These are phyloP conservation scores for Yamadazyma scolyti DNA, from an alignment of 805 yeast genomes.

Conservation along the genomic window DNA sequence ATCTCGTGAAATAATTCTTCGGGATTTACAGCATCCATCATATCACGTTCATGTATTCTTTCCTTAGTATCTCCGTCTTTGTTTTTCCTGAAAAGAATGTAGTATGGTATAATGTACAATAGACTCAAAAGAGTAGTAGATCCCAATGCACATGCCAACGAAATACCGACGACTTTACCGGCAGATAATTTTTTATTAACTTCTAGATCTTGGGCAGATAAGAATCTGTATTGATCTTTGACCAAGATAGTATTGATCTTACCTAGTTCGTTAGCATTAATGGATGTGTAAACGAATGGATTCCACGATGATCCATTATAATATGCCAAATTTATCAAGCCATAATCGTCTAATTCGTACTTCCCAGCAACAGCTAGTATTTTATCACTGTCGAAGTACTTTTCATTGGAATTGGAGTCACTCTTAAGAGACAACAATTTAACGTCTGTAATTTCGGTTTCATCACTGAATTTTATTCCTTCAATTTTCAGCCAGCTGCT, in stretches of 20 bases:
- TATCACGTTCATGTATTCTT: conserved; percentile 41
- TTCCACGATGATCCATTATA: conserved; percentile 66
- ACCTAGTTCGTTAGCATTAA: conserved; percentile 20
- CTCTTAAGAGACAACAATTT: conserved; percentile 35
- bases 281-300: conserved; percentile 48
- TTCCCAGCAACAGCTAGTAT: conserved; percentile 58
- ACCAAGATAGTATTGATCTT: conserved; percentile 26
- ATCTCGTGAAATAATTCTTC: conserved; percentile 42
- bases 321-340: conserved; percentile 56
- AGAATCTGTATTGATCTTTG: conserved; percentile 30
- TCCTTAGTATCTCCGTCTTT: conserved; percentile 18
- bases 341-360: conserved; percentile 47
- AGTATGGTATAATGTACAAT: conserved; percentile 38
- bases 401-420: conserved; percentile 20
- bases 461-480: conserved; percentile 21
- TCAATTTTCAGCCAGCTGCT: conserved; percentile 46
- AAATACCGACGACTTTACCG: conserved; percentile 44
- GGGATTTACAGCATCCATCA: conserved; percentile 43
- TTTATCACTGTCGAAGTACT: conserved; percentile 40
- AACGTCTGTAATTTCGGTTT: conserved; percentile 42
- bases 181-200: conserved; percentile 21
- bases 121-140: conserved; percentile 39
- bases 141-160: conserved; percentile 44
- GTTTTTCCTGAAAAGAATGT: conserved; percentile 28
- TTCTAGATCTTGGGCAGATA: conserved; percentile 32